These are phyloP conservation scores for Mycosphaerella arachidis DNA, from an alignment of 2,329 filamentous ascomycete species.

Conservation along the genomic window DNA sequence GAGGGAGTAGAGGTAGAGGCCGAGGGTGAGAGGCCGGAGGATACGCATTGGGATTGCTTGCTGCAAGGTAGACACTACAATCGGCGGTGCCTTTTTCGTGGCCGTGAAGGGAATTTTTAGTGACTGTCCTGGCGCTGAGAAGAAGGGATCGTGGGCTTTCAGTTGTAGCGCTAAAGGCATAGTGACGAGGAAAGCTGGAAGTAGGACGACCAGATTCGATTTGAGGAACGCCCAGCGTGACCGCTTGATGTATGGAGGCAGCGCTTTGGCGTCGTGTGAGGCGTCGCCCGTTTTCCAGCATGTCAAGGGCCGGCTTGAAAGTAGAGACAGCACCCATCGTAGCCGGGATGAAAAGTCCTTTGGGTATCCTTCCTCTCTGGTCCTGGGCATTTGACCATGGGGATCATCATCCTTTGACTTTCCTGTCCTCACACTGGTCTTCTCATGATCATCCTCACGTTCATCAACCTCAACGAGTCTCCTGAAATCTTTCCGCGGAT, in stretches of 20 bases:
- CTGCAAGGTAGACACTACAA: slow-evolving; percentile 1
- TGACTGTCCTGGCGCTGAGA: slow-evolving; percentile 9
- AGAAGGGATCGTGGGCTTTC: slow-evolving; percentile 23
- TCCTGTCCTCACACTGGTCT: neutral
- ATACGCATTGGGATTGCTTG: slow-evolving; percentile 12
- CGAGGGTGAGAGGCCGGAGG: slow-evolving; percentile 23
- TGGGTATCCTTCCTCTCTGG: slow-evolving; percentile 23
- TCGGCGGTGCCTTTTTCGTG: slow-evolving; percentile 9
- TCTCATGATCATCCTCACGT: neutral
- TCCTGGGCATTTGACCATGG: neutral
- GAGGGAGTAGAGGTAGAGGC: slow-evolving; percentile 25
- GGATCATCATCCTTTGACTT: neutral
- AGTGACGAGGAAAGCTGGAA: slow-evolving; percentile 22
- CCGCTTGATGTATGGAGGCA: slow-evolving; percentile 19
- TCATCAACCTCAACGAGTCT: slow-evolving; percentile 4
- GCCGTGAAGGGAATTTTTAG: slow-evolving; percentile 2
- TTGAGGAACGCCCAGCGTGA: slow-evolving; percentile 17
- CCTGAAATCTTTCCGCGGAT: slow-evolving; percentile 26
- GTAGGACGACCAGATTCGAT: slow-evolving; percentile 26
- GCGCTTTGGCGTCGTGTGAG: slow-evolving; percentile 26
- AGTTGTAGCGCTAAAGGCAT: slow-evolving; percentile 14
- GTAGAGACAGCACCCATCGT: slow-evolving; percentile 25
- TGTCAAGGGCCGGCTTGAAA: slow-evolving; percentile 23
- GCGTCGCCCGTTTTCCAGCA: slow-evolving; percentile 26
- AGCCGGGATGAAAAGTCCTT: slow-evolving; percentile 17